Percentiles rank a stretch among this genome's conserved stretches.
phyloP scores from a whole-genome alignment of 2,329 filamentous ascomycete genomes.

The Cadophora malorum region DNA sequence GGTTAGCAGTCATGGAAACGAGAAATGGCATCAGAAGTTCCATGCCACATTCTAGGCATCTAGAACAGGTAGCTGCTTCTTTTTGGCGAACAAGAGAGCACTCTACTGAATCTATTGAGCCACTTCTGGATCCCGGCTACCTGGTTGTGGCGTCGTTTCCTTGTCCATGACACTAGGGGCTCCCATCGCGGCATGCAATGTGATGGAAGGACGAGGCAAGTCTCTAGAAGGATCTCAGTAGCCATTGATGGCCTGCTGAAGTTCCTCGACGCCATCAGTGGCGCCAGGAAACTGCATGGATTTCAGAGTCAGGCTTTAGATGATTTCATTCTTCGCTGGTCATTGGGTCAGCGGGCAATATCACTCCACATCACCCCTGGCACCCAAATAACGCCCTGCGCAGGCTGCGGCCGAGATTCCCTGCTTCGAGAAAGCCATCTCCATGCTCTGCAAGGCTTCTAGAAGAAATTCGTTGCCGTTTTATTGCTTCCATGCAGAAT shows the following conservation, averaged over 20 bases:
- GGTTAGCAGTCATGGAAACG: not conserved
- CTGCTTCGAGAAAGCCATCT: not conserved
- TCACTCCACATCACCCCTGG: constrained; percentile 9
- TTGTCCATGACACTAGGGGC: not conserved
- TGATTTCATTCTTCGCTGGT: not conserved
- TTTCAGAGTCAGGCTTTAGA: not conserved
- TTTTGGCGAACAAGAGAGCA: not conserved
- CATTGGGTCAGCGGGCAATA: not conserved
- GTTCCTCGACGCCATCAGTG: not conserved
- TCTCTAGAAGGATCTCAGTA: constrained; percentile 8
- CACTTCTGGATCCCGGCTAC: not conserved
- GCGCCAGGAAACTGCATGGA: not conserved
- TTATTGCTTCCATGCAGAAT: constrained; percentile 15
- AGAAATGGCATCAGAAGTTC: not conserved
- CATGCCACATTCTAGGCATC: not conserved
- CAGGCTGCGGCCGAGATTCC: constrained; percentile 2
- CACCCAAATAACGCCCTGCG: not conserved
- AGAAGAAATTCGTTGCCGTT: constrained; percentile 16
- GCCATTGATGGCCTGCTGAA: not conserved
- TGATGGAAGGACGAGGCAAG: constrained; percentile 8
- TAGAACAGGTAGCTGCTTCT: not conserved
- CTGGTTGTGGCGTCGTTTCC: not conserved
- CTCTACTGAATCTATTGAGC: not conserved
- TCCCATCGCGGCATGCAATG: not conserved
- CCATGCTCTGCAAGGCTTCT: constrained; percentile 15